A percentile compares a stretch with the other conserved stretches of the same genome.
Evolutionary conservation across 73 alveolate species (phyloP).

Genomic region (Symbiodinium natans): DNA sequence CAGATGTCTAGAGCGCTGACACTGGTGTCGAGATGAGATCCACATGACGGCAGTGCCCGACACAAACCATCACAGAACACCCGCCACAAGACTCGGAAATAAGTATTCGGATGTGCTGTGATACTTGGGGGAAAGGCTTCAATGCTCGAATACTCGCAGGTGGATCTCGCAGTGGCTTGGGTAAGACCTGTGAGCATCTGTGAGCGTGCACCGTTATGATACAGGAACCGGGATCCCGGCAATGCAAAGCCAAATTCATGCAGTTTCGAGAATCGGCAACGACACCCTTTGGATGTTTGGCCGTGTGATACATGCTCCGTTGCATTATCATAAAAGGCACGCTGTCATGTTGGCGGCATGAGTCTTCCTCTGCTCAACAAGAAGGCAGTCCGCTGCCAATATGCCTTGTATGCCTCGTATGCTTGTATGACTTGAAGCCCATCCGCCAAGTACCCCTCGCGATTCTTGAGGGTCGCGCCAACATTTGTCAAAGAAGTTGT

Average conservation of each 20-base stretch:
- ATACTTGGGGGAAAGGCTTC: no score
- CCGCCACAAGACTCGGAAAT: not conserved
- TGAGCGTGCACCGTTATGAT: conserved; percentile 16
- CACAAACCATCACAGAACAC: conserved; percentile 17
- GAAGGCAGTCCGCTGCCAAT: no score
- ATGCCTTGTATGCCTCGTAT: no score
- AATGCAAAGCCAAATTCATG: not conserved
- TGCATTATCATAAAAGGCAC: conserved; percentile 12
- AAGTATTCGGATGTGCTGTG: no score
- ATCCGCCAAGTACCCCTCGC: not conserved
- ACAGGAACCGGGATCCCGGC: conserved; percentile 27
- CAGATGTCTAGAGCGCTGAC: not conserved
- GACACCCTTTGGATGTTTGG: conserved; percentile 6
- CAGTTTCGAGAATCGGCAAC: not conserved
- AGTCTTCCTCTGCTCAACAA: no score
- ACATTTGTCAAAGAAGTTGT: not conserved
- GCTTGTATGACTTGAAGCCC: not conserved
- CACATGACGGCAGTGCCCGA: not conserved
- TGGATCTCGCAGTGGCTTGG: not conserved
- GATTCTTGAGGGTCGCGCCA: not conserved
- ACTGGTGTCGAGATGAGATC: conserved; percentile 11
- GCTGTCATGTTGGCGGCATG: not conserved
- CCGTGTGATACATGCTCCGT: conserved; percentile 23
- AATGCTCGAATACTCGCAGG: no score
- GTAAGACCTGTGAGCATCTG: conserved; percentile 10